Conservation (phyloP, 306 rosid genomes). For the Casuarina glauca region DNA sequence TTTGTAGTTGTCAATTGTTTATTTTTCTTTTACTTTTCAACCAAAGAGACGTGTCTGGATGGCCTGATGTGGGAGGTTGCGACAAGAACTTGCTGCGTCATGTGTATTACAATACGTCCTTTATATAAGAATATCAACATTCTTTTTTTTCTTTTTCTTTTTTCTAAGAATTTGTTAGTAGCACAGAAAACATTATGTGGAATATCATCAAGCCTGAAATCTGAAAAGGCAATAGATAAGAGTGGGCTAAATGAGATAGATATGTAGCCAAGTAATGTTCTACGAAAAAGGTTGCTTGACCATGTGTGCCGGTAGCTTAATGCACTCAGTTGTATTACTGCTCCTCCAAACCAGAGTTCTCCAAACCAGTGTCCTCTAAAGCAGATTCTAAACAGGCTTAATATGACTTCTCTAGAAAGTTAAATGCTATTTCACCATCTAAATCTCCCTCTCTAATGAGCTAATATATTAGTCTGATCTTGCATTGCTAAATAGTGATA, state of each 20-base stretch:
- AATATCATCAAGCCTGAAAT: not conserved
- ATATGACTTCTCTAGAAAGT: not conserved
- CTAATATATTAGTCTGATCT: too few relatives aligned
- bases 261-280: not conserved
- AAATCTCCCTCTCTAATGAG: too few relatives aligned
- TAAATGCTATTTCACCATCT: not conserved
- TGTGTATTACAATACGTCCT: not conserved
- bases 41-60: not conserved
- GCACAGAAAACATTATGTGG: not conserved
- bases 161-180: not conserved
- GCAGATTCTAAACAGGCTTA: not conserved
- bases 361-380: too few relatives aligned
- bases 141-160: not conserved
- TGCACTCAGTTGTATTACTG: not conserved
- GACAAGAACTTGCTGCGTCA: not conserved
- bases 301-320: not conserved
- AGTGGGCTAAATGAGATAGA: not conserved
- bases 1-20: not conserved
- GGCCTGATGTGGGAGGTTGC: not conserved
- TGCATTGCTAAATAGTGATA: too few relatives aligned
- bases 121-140: not conserved
- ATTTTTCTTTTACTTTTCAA: not conserved
- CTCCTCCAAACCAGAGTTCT: slow-evolving; percentile 2
- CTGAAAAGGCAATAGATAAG: not conserved
- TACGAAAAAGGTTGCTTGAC: not conserved